Evolutionary conservation across 148 eudicot genomes (phyloP).

Genomic region (Cornus kousa): DNA sequence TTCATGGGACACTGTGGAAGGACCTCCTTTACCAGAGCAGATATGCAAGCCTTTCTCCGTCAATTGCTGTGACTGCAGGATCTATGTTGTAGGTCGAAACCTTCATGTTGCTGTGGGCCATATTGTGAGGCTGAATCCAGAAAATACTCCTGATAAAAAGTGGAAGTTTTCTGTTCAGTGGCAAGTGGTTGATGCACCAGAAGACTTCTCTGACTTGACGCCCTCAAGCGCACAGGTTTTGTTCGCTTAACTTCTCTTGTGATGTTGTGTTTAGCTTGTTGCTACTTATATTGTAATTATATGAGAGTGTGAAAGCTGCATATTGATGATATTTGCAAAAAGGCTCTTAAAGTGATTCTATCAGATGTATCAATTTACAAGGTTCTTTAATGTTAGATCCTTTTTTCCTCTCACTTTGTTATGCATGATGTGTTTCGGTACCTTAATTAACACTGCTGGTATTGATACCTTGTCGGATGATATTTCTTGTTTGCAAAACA

Average conservation of each 20-base stretch:
- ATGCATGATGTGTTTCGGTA: background rate
- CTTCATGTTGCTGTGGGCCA: constrained; percentile 84
- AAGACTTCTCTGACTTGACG: constrained; percentile 49
- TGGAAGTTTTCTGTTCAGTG: constrained; percentile 61
- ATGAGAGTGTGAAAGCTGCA: background rate
- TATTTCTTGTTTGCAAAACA: background rate
- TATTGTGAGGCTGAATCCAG: constrained; percentile 31
- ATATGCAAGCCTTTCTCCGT: constrained; percentile 93
- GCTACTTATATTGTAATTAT: background rate
- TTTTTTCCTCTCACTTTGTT: background rate
- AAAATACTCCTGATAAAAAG: constrained; percentile 25
- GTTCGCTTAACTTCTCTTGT: constrained; percentile 44
- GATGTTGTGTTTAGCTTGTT: background rate
- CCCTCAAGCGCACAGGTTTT: constrained; percentile 90
- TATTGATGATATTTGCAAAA: constrained; percentile 13
- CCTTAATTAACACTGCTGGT: background rate
- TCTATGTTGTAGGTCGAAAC: constrained; percentile 77
- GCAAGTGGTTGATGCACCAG: constrained; percentile 68
- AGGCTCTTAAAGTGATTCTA: constrained; percentile 6
- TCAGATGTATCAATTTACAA: background rate
- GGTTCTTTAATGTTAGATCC: background rate
- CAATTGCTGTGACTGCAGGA: constrained; percentile 48
- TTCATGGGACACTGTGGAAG: constrained; percentile 81
- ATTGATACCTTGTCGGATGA: background rate
- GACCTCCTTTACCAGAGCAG: constrained; percentile 78